A percentile compares a stretch with the other conserved stretches of the same genome.
Evolutionary conservation across 208 protist species (phyloP).

Genomic region (Trypanosomatidae sp.): DNA sequence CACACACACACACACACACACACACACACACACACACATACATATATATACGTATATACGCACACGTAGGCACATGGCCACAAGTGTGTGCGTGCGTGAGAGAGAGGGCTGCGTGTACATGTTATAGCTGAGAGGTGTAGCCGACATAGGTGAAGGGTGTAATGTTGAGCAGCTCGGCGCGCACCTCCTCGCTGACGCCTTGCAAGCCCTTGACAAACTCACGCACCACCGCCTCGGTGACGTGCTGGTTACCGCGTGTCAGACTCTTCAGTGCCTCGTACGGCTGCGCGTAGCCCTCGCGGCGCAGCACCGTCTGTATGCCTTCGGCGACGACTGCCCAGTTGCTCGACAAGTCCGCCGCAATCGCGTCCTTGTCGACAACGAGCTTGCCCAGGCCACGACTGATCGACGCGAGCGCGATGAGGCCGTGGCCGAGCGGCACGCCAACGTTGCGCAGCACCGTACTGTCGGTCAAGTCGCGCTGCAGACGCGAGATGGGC

Average conservation of each 20-base stretch:
- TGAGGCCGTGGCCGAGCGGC: conserved; percentile 76
- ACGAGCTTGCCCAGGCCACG: conserved; percentile 87
- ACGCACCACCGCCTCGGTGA: conserved; percentile 55
- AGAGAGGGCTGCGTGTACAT: too few species aligned
- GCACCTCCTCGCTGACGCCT: conserved; percentile 78
- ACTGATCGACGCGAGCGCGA: conserved; percentile 80
- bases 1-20: too few species aligned
- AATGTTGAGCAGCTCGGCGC: conserved; percentile 76
- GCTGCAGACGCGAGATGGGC: conserved; percentile 91
- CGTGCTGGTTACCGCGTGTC: conserved; percentile 73
- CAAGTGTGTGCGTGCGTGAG: too few species aligned
- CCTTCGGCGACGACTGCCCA: conserved; percentile 93
- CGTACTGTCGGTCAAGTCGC: conserved; percentile 93
- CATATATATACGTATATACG: too few species aligned
- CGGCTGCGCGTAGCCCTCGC: conserved; percentile 83
- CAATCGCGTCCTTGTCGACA: conserved; percentile 55
- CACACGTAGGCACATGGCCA: too few species aligned
- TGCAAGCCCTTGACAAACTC: conserved; percentile 72
- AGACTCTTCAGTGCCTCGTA: conserved; percentile 92
- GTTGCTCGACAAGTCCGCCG: conserved; percentile 79
- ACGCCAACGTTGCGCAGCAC: conserved; percentile 92
- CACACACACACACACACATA: too few species aligned
- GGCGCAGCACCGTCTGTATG: conserved; percentile 92
- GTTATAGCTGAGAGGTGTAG: conserved; percentile 24
- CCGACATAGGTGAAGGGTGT: conserved; percentile 82